Evolutionary conservation across 495 filamentous ascomycete genomes (phyloP).

Genomic region (Lasiosphaeria ovina): DNA sequence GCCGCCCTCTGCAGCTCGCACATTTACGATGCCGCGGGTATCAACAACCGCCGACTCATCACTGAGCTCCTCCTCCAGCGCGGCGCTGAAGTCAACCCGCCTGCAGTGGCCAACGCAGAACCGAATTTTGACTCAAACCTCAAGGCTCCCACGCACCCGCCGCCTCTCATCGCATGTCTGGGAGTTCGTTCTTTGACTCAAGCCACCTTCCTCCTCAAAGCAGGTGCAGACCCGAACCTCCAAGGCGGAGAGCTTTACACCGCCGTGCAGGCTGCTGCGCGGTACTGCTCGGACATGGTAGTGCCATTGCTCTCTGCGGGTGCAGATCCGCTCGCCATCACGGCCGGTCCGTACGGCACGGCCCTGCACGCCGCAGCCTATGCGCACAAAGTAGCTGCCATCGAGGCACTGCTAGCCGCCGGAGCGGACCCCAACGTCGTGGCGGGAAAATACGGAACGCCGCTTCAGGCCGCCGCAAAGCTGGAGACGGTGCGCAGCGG

Average conservation of each 20-base stretch:
- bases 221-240: neutral
- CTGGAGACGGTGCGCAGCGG: conserved; percentile 1
- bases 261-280: neutral
- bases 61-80: neutral
- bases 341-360: neutral
- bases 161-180: neutral
- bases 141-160: neutral
- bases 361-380: neutral
- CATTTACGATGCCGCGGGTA: neutral
- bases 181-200: neutral
- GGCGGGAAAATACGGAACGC: neutral
- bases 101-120: neutral
- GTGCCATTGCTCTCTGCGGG: neutral
- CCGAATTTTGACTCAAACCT: neutral
- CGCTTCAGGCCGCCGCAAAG: neutral
- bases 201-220: neutral
- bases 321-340: neutral
- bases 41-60: neutral
- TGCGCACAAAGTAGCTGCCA: neutral
- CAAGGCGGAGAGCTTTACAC: neutral
- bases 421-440: neutral
- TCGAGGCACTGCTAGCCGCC: neutral
- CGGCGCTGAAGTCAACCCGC: neutral
- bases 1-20: neutral
- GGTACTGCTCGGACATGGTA: neutral